phyloP scores from a whole-genome alignment of 2,329 filamentous ascomycete species.

The Claviceps fusiformis region DNA sequence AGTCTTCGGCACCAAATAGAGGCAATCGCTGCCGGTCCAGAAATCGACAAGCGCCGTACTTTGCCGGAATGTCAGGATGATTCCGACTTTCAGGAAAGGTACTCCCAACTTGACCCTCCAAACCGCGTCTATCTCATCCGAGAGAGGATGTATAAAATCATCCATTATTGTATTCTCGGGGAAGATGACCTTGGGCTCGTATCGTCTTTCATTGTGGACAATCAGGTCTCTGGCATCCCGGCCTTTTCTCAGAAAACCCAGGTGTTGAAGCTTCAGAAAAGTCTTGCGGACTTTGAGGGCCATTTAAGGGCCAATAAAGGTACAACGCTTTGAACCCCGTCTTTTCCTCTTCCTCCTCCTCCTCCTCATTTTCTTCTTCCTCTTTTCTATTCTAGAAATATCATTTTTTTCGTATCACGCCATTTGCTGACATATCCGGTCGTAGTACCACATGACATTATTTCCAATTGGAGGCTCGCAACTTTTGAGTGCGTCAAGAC shows the following conservation, averaged over 20 bases:
- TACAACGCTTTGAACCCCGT: not conserved
- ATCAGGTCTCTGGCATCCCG: no score
- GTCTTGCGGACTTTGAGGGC: not conserved
- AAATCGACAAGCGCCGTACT: not conserved
- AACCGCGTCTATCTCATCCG: not conserved
- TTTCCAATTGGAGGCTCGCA: not conserved
- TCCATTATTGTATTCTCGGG: not conserved
- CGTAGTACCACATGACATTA: not conserved
- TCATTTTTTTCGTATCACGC: not conserved
- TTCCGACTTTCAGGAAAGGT: not conserved
- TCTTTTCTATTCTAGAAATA: no score
- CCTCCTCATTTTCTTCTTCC: no score
- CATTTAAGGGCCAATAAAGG: not conserved
- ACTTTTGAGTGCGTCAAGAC: not conserved
- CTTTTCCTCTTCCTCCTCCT: no score
- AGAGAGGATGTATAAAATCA: not conserved
- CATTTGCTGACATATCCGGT: not conserved
- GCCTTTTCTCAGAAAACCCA: not conserved
- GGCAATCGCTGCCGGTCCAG: not conserved
- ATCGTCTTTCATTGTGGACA: no score
- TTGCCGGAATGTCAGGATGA: not conserved
- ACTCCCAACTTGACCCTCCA: not conserved
- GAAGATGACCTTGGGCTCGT: not conserved
- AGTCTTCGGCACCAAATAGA: not conserved
- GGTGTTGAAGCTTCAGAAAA: not conserved